Evolutionary conservation across 192 early-diverging fungal genomes (phyloP).

Genomic region (Oehlia diaphana): DNA sequence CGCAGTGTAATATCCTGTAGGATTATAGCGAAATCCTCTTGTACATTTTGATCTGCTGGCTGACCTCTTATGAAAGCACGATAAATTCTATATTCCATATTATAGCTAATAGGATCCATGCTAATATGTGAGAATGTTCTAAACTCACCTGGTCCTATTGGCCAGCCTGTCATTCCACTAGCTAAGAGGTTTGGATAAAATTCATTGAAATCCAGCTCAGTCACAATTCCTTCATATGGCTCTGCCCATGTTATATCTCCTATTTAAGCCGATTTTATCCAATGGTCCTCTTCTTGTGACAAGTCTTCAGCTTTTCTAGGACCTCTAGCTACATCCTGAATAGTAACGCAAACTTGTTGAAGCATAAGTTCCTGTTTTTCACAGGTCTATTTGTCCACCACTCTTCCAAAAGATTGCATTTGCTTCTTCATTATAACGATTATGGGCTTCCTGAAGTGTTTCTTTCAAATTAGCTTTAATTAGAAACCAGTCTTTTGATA

Average conservation of each 20-base stretch:
- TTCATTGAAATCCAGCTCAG: too few relatives aligned
- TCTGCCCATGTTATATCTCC: not conserved
- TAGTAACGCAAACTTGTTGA: not conserved
- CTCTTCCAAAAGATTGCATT: not conserved
- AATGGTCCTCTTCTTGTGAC: not conserved
- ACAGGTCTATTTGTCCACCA: not conserved
- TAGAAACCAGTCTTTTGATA: conserved; percentile 2
- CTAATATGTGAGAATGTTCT: not conserved
- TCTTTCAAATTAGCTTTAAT: not conserved
- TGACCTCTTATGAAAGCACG: not conserved
- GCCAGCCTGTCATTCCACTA: too few relatives aligned
- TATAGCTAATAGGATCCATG: too few relatives aligned
- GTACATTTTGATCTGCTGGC: not conserved
- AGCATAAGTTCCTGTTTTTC: conserved; percentile 1
- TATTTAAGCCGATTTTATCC: not conserved
- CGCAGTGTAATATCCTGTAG: not conserved
- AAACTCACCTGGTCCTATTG: too few relatives aligned
- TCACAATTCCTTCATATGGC: too few relatives aligned
- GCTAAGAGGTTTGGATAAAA: too few relatives aligned
- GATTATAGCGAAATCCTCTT: conserved; percentile 2
- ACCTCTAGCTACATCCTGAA: not conserved
- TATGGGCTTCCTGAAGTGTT: not conserved
- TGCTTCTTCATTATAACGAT: conserved; percentile 2
- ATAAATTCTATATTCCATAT: not conserved
- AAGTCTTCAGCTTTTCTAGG: conserved; percentile 3